Evolutionary conservation across 495 filamentous ascomycete species (phyloP).

Genomic region (Pseudoneurospora amorphoporcata): DNA sequence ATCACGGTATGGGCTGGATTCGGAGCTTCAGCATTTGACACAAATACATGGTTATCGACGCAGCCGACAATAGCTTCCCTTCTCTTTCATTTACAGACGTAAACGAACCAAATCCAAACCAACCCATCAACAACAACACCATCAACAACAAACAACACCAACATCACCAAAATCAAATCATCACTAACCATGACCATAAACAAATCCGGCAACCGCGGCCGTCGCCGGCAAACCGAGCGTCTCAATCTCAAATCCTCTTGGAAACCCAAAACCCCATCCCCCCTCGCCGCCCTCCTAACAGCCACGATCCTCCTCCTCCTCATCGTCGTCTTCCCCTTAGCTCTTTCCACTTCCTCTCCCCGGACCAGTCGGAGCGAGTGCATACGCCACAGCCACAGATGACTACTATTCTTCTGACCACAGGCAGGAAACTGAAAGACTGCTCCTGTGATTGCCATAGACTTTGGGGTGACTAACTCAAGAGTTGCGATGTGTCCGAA

Average conservation of each 20-base stretch:
- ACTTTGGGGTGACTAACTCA: conserved; percentile 94
- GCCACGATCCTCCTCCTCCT: neutral
- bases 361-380: neutral
- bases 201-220: neutral
- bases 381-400: neutral
- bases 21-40: neutral
- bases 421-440: neutral
- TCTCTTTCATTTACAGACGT: conserved; percentile 52
- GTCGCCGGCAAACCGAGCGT: neutral
- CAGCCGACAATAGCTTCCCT: conserved; percentile 45
- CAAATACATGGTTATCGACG: neutral
- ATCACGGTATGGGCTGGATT: too few relatives aligned
- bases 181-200: neutral
- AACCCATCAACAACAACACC: conserved; percentile 54
- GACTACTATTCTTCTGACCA: neutral
- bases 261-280: neutral
- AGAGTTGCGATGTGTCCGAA: conserved; percentile 78
- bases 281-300: neutral
- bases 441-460: conserved; percentile 76
- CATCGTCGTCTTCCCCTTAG: neutral
- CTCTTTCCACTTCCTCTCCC: neutral
- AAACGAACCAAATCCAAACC: conserved; percentile 31
- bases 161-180: neutral
- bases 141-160: conserved; percentile 42
- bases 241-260: neutral